phyloP scores from a whole-genome alignment of 768 basidiomycete species.

The Nidula microcarpa region DNA sequence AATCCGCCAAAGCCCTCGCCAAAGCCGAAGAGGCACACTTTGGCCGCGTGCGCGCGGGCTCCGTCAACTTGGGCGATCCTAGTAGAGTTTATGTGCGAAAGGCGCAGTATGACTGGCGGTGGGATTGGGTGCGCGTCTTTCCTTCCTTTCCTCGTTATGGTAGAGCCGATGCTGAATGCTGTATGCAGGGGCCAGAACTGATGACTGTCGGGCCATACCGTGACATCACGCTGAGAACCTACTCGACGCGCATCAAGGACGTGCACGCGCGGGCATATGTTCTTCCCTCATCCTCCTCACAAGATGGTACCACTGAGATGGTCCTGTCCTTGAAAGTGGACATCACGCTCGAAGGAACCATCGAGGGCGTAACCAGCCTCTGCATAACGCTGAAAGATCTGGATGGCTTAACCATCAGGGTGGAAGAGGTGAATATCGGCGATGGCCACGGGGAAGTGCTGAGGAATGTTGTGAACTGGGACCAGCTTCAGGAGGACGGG shows the following conservation, averaged over 20 bases:
- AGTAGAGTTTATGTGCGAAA: conserved; percentile 89
- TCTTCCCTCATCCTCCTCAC: not conserved
- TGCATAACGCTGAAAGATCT: conserved; percentile 47
- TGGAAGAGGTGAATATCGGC: conserved; percentile 45
- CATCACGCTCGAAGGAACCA: conserved; percentile 40
- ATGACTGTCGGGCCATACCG: conserved; percentile 92
- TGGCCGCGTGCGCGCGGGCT: conserved; percentile 70
- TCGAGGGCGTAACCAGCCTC: conserved; percentile 31
- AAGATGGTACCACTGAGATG: conserved; percentile 27
- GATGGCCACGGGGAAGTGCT: conserved; percentile 22
- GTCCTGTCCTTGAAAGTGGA: conserved; percentile 48
- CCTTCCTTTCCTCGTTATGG: no score
- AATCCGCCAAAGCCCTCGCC: conserved; percentile 51
- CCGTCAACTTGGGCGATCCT: conserved; percentile 89
- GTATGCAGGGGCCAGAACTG: conserved; percentile 62
- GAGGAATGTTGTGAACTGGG: no score
- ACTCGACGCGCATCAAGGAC: conserved; percentile 60
- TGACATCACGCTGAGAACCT: conserved; percentile 69
- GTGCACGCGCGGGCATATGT: conserved; percentile 60
- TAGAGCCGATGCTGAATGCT: not conserved
- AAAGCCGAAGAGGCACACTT: conserved; percentile 63
- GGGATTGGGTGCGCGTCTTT: conserved; percentile 31
- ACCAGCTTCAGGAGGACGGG: conserved; percentile 15
- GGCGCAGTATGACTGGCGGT: conserved; percentile 70
- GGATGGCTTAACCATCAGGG: conserved; percentile 42